A percentile compares a stretch with the other conserved stretches of the same genome.
Evolutionary conservation across 257 asterid genomes (phyloP).

Genomic region (Solanum chaucha): DNA sequence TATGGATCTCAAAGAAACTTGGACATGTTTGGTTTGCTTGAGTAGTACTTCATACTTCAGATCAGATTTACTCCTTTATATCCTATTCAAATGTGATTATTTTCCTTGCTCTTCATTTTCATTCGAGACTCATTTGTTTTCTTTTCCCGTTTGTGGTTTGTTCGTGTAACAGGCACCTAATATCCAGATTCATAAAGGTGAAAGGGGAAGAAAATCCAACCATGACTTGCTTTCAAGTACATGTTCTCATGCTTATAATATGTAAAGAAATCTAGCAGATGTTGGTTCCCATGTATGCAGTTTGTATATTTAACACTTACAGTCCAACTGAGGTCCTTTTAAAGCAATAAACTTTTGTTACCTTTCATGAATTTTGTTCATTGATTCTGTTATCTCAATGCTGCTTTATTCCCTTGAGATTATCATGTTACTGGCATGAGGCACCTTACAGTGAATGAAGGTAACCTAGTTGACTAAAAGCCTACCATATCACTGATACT

Average conservation of each 20-base stretch:
- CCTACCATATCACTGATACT: neutral
- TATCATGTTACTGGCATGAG: neutral
- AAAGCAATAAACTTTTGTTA: neutral
- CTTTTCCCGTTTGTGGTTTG: neutral
- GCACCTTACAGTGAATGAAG: neutral
- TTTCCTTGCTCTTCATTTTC: neutral
- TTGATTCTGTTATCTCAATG: neutral
- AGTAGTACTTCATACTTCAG: neutral
- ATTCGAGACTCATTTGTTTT: neutral
- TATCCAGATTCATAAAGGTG: neutral
- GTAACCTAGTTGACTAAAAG: neutral
- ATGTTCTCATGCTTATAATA: neutral
- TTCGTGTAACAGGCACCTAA: constrained; percentile 12
- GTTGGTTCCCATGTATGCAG: constrained; percentile 1
- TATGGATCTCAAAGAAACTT: neutral
- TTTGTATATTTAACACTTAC: constrained; percentile 2
- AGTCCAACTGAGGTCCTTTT: neutral
- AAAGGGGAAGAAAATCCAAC: neutral
- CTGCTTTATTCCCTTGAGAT: neutral
- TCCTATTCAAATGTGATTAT: neutral
- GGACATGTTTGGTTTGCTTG: neutral
- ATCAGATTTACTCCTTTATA: neutral
- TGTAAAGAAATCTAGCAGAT: constrained; percentile 2
- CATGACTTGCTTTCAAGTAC: neutral
- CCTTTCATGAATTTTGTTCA: neutral